These are phyloP conservation scores for Phytophthora rubi DNA, from an alignment of 352 stramenopile genomes.

Conservation along the genomic window DNA sequence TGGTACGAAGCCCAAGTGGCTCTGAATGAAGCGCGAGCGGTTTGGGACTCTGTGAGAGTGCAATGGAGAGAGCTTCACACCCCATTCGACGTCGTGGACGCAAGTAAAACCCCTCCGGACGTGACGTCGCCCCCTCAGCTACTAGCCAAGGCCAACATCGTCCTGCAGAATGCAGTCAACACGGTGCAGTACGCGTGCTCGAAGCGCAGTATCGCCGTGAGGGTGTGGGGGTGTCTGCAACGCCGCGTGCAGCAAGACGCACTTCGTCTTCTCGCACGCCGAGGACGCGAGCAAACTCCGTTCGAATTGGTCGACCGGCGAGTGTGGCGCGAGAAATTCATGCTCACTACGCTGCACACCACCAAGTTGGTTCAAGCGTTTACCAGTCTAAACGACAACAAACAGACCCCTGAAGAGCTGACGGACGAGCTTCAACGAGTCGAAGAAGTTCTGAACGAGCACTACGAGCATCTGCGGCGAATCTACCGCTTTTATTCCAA, in stretches of 20 bases:
- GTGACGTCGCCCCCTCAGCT: conserved; percentile 49
- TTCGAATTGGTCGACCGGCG: conserved; percentile 61
- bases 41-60: conserved; percentile 53
- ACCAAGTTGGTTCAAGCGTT: conserved; percentile 45
- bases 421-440: conserved; percentile 43
- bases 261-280: conserved; percentile 47
- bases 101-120: conserved; percentile 46
- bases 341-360: conserved; percentile 60
- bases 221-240: conserved; percentile 61
- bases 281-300: conserved; percentile 45
- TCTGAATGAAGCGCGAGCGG: conserved; percentile 47
- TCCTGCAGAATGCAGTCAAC: conserved; percentile 73
- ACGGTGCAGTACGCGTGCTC: conserved; percentile 77
- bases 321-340: conserved; percentile 61
- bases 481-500: conserved; percentile 69
- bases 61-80: conserved; percentile 71
- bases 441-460: conserved; percentile 50
- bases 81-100: conserved; percentile 65
- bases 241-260: conserved; percentile 67
- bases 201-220: conserved; percentile 55
- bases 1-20: conserved; percentile 65
- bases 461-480: conserved; percentile 48
- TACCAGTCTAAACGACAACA: conserved; percentile 12
- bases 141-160: conserved; percentile 61
- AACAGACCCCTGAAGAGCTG: conserved; percentile 24